A percentile compares a stretch with the other conserved stretches of the same genome.
These are phyloP conservation scores for Verticillium isaacii DNA, from an alignment of 2,329 filamentous ascomycete species.

Conservation along the genomic window DNA sequence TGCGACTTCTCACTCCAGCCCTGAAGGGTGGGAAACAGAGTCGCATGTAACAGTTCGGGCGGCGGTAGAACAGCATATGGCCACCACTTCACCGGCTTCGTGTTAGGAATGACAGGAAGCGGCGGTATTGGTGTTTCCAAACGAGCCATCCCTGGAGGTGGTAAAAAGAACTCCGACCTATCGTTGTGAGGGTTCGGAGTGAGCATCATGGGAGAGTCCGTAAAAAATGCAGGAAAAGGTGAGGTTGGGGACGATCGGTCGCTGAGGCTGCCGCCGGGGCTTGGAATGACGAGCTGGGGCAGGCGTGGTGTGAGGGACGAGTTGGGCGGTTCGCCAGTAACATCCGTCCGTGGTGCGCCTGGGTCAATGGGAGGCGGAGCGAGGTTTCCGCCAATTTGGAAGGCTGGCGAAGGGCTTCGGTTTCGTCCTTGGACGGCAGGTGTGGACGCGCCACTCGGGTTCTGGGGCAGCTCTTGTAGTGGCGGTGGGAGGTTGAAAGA, in stretches of 20 bases:
- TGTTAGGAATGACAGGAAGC: conserved; percentile 28
- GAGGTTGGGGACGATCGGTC: conserved; percentile 45
- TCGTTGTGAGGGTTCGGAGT: conserved; percentile 34
- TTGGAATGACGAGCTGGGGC: conserved; percentile 43
- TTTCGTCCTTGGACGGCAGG: conserved; percentile 13
- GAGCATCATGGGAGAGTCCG: conserved; percentile 49
- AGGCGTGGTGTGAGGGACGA: conserved; percentile 2
- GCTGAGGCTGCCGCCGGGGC: conserved; percentile 35
- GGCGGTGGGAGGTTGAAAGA: conserved; percentile 7
- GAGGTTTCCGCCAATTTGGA: conserved; percentile 33
- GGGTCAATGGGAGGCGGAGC: conserved; percentile 32
- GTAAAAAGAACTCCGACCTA: conserved; percentile 52
- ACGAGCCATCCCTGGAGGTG: conserved; percentile 31
- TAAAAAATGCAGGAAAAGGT: conserved; percentile 61
- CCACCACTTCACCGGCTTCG: conserved; percentile 67
- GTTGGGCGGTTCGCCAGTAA: not conserved
- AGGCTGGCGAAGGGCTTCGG: conserved; percentile 24
- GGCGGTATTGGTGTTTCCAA: conserved; percentile 43
- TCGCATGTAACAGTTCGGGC: conserved; percentile 65
- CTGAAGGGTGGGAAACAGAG: conserved; percentile 82
- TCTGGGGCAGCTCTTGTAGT: conserved; percentile 5
- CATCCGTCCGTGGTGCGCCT: conserved; percentile 5
- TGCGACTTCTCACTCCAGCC: conserved; percentile 76
- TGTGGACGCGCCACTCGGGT: conserved; percentile 1
- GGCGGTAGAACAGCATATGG: conserved; percentile 69